Base-by-base conservation (phyloP, 2,329 filamentous ascomycete species). In the Pseudogymnoascus sp. region DNA sequence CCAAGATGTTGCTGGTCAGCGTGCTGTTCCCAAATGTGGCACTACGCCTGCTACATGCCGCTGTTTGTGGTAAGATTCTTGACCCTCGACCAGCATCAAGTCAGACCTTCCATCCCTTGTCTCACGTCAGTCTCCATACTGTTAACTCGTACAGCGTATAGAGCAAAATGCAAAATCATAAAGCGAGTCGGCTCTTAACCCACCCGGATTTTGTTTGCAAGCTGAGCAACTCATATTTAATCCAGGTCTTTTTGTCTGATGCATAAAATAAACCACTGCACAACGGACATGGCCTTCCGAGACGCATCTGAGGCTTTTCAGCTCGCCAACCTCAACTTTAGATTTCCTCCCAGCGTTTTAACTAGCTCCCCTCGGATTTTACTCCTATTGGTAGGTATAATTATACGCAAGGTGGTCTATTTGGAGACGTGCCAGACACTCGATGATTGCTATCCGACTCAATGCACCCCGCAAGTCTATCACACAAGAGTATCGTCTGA, bases 401-500 rank as follows among this genome's bases (percentile, higher is more conserved):
- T 35, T 56, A 56, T 56, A 56, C 50, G 50, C 26, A 56, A 56
- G 28, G 50, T 19, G 11, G n/a, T 22, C n/a, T 28, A 28, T 53
- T 31, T 53, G 24, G 7, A 28, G 46, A 16, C 24, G 28, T 26
- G 41, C 6, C 12, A 46, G 41, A 46, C 41, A 26, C n/a, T 53
- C 24, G 50, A 33, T 19, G 50, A 56, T 56, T 56, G 28, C 50
- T 56, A 56, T 22, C 50, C 50, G 50, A 35, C 50, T 56, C 50
- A 56, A 56, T 11, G 50, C 50, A 56, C 50, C 50, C 50, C 50
- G 50, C 28, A 56, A 56, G 50, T 12, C 28, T 33, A 56, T 35
- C n/a, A 35, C 50, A 56, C 28, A 33, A 56, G 50, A 35, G 50
- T 5, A 12, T 8, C 28, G 28, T 14, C 50, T 22, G 50, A 35